phyloP scores from a whole-genome alignment of 805 yeast species.

The Saturnispora besseyi region DNA sequence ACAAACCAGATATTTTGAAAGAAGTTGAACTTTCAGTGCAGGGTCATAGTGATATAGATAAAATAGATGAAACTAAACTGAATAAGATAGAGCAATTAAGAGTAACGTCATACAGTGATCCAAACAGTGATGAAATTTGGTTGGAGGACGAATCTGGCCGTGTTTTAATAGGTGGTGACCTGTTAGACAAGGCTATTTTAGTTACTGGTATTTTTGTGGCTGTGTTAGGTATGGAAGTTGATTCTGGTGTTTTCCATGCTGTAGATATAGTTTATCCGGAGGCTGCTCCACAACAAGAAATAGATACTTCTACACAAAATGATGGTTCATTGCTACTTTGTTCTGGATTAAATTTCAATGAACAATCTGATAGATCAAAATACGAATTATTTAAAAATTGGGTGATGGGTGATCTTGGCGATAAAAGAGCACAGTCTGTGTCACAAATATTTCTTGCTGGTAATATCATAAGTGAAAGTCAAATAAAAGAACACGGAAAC shows the following conservation, averaged over 20 bases:
- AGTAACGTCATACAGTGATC: conserved; percentile 42
- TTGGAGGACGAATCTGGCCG: conserved; percentile 93
- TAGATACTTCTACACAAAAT: conserved; percentile 9
- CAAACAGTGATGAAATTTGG: conserved; percentile 51
- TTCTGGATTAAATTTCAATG: conserved; percentile 62
- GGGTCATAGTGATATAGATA: conserved; percentile 35
- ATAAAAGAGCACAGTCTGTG: conserved; percentile 16
- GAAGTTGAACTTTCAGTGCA: conserved; percentile 62
- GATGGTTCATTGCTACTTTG: conserved; percentile 53
- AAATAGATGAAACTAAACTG: conserved; percentile 11
- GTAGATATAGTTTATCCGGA: conserved; percentile 72
- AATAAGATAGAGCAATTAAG: conserved; percentile 18
- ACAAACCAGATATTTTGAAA: conserved; percentile 74
- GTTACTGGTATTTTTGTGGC: conserved; percentile 91
- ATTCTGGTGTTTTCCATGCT: conserved; percentile 75
- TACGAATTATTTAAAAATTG: conserved; percentile 58
- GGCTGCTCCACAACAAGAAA: conserved; percentile 41
- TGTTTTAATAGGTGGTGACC: conserved; percentile 58
- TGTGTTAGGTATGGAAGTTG: conserved; percentile 74
- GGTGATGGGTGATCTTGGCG: conserved; percentile 54
- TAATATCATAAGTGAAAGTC: conserved; percentile 35
- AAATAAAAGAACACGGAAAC: conserved; percentile 19
- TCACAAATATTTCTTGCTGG: conserved; percentile 48
- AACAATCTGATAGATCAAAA: conserved; percentile 34
- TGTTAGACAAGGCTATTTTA: conserved; percentile 47